Evolutionary conservation across 345 rosid genomes (phyloP).

Genomic region (Citrus unshiu): DNA sequence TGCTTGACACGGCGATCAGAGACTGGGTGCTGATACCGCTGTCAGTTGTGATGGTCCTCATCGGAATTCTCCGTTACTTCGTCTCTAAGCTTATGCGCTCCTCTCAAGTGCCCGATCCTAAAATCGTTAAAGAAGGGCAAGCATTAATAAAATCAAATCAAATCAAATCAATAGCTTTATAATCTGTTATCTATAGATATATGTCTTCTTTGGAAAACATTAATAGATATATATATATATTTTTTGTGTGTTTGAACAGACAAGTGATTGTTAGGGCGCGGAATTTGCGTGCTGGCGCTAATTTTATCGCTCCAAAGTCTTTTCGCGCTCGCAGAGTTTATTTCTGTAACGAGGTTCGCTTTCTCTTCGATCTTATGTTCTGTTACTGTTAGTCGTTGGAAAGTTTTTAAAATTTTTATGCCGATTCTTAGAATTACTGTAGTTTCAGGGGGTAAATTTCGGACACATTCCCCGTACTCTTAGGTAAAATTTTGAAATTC

Average conservation of each 20-base stretch:
- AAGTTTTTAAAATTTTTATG: not conserved
- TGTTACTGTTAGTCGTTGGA: not conserved
- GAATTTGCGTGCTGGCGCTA: conserved; percentile 79
- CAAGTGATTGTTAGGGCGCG: conserved; percentile 88
- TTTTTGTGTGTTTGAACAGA: conserved; percentile 27
- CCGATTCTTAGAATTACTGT: not conserved
- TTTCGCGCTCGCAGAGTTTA: conserved; percentile 83
- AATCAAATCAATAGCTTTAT: not conserved
- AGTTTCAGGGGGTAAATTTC: not conserved
- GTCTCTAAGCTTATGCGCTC: conserved; percentile 88
- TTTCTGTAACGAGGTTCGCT: conserved; percentile 78
- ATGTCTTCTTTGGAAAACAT: not conserved
- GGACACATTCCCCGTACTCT: too few relatives aligned
- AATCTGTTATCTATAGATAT: not conserved
- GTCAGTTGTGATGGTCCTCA: conserved; percentile 90
- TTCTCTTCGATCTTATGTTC: not conserved
- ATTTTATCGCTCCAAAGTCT: conserved; percentile 79
- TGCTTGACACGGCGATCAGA: conserved; percentile 92
- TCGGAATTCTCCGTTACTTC: conserved; percentile 88
- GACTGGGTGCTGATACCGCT: conserved; percentile 94
- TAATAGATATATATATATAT: not conserved
- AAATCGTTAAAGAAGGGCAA: conserved; percentile 84
- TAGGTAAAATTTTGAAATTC: not conserved
- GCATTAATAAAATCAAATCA: conserved; percentile 1
- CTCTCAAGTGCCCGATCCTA: conserved; percentile 71